Conservation (phyloP, 148 eudicot genomes). For the Selenicereus undatus region DNA sequence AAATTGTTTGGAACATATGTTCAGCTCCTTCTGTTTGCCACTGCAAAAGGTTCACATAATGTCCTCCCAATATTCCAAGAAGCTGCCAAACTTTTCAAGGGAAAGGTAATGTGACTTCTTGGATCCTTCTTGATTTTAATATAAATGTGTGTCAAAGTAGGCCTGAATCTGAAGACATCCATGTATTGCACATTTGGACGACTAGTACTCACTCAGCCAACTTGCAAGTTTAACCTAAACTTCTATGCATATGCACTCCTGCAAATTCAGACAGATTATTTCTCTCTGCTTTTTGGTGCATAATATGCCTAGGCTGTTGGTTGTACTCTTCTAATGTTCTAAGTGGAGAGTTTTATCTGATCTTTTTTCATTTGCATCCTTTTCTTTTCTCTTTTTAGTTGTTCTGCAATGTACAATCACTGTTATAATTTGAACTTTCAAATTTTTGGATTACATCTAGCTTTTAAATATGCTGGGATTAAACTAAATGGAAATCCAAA, state of each 20-base stretch:
- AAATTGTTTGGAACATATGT: slow-evolving; percentile 12
- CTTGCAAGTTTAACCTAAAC: background rate
- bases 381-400: too few relatives aligned
- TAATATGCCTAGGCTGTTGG: background rate
- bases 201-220: background rate
- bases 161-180: background rate
- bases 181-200: background rate
- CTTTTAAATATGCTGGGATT: background rate
- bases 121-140: background rate
- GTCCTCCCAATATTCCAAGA: slow-evolving; percentile 64
- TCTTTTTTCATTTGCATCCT: too few relatives aligned
- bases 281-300: background rate
- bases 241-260: background rate
- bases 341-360: background rate
- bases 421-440: too few relatives aligned
- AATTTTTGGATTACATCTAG: background rate
- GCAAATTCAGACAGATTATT: background rate
- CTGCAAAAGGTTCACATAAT: slow-evolving; percentile 62
- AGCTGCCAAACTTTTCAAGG: slow-evolving; percentile 78
- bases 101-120: slow-evolving; percentile 52
- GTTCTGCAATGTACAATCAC: too few relatives aligned
- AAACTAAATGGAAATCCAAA: too few relatives aligned
- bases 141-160: background rate
- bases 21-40: slow-evolving; percentile 81
- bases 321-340: background rate